These are phyloP conservation scores for Pistacia atlantica DNA, from an alignment of 345 rosid genomes.

Conservation along the genomic window DNA sequence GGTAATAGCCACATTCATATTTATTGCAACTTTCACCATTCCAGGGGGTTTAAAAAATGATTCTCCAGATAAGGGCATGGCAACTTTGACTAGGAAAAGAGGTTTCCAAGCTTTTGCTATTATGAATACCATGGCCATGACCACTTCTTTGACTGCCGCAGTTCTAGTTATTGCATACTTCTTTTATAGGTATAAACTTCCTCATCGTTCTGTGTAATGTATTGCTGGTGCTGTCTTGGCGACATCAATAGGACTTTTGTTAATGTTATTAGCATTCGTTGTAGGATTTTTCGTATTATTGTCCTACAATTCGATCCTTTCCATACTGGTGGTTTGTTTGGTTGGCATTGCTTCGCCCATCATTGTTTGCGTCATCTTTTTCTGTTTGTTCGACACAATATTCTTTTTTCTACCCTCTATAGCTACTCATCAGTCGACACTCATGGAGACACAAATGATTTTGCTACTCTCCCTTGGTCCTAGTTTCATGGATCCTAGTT, in stretches of 20 bases:
- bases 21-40: slow-evolving; percentile 20
- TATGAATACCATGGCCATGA: slow-evolving; percentile 11
- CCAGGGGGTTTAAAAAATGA: slow-evolving; percentile 16
- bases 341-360: background rate
- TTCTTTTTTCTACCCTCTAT: too few species aligned
- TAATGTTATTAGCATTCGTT: slow-evolving; percentile 24
- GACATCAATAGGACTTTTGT: slow-evolving; percentile 11
- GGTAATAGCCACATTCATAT: slow-evolving; percentile 25
- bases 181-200: background rate
- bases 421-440: too few species aligned
- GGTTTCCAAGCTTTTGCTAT: slow-evolving; percentile 24
- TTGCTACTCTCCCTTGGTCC: too few species aligned
- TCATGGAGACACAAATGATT: too few species aligned
- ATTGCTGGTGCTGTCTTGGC: background rate
- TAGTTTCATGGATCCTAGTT: too few species aligned
- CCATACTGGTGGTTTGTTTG: slow-evolving; percentile 3
- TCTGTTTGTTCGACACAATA: too few species aligned
- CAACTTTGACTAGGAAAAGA: background rate
- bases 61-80: background rate
- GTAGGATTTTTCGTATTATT: slow-evolving; percentile 20
- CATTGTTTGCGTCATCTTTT: background rate
- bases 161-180: background rate
- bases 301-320: background rate
- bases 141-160: slow-evolving; percentile 17
- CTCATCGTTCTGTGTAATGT: slow-evolving; percentile 3